Conservation (phyloP, 768 basidiomycete species). For the Strobilomyces dryophilus region DNA sequence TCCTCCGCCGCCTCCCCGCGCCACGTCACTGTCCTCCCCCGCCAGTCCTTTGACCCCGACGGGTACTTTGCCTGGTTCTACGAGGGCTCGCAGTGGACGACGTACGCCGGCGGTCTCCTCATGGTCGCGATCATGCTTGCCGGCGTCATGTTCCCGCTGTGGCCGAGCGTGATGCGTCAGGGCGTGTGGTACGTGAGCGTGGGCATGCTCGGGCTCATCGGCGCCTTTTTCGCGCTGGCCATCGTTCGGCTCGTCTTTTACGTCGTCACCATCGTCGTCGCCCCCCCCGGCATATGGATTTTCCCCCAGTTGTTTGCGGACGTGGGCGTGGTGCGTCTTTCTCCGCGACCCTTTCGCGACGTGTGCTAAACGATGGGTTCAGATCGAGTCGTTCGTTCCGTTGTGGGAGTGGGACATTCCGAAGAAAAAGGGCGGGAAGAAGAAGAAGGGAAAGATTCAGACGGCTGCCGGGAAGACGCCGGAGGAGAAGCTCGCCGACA, state of each 20-base stretch:
- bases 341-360: neutral
- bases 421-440: slow-evolving; percentile 65
- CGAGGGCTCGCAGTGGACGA: slow-evolving; percentile 90
- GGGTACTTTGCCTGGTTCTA: slow-evolving; percentile 98
- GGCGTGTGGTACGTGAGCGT: slow-evolving; percentile 97
- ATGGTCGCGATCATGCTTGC: slow-evolving; percentile 95
- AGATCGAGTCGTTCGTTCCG: slow-evolving; percentile 98
- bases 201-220: slow-evolving; percentile 82
- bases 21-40: slow-evolving; percentile 65
- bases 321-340: slow-evolving; percentile 77
- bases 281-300: slow-evolving; percentile 95
- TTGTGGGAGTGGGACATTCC: slow-evolving; percentile 94
- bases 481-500: slow-evolving; percentile 39
- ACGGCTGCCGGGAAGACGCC: slow-evolving; percentile 21
- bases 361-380: neutral
- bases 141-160: slow-evolving; percentile 98
- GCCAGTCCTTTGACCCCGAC: slow-evolving; percentile 72
- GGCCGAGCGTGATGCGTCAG: slow-evolving; percentile 89
- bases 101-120: slow-evolving; percentile 81
- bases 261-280: slow-evolving; percentile 82
- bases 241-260: slow-evolving; percentile 92
- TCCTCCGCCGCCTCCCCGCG: slow-evolving; percentile 68
- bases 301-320: slow-evolving; percentile 98
- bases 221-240: slow-evolving; percentile 85
- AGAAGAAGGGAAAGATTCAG: slow-evolving; percentile 58